Conservation (phyloP, 345 rosid genomes). For the Brassica rapa region DNA sequence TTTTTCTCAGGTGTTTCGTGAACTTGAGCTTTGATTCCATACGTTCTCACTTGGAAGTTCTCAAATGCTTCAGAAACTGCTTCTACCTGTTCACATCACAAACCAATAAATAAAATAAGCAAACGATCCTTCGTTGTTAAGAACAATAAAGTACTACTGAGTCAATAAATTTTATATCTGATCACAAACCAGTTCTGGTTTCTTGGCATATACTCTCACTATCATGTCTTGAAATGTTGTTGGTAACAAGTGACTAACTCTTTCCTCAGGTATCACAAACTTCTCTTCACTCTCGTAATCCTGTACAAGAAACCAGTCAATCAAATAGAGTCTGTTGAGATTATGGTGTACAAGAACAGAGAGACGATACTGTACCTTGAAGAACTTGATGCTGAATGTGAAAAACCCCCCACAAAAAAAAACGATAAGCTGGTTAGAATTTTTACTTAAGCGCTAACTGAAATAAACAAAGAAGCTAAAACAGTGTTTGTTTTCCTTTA, state of each 20-base stretch:
- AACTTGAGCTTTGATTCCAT: constrained; percentile 87
- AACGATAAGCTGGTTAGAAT: constrained; percentile 27
- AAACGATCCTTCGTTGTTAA: neutral
- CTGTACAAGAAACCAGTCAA: constrained; percentile 42
- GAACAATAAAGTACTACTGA: neutral
- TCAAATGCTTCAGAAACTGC: constrained; percentile 87
- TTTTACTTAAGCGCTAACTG: neutral
- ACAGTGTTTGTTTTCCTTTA: constrained; percentile 38
- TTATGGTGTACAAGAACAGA: neutral
- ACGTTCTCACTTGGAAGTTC: constrained; percentile 80
- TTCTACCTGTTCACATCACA: constrained; percentile 57
- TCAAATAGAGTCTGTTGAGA: neutral
- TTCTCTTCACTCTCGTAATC: constrained; percentile 82
- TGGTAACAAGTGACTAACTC: constrained; percentile 88
- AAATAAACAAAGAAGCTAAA: constrained; percentile 10
- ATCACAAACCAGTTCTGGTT: constrained; percentile 76
- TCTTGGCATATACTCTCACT: constrained; percentile 85
- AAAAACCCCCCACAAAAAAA: constrained; percentile 8
- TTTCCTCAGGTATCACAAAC: constrained; percentile 67
- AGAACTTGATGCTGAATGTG: constrained; percentile 80
- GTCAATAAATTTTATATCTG: neutral
- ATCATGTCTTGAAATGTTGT: constrained; percentile 85
- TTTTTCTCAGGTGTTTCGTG: constrained; percentile 90
- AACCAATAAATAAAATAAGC: neutral
- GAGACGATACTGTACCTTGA: constrained; percentile 49